Conservation (phyloP, 225 moss, liverwort and hornwort genomes). For the Takakia lepidozioides region DNA sequence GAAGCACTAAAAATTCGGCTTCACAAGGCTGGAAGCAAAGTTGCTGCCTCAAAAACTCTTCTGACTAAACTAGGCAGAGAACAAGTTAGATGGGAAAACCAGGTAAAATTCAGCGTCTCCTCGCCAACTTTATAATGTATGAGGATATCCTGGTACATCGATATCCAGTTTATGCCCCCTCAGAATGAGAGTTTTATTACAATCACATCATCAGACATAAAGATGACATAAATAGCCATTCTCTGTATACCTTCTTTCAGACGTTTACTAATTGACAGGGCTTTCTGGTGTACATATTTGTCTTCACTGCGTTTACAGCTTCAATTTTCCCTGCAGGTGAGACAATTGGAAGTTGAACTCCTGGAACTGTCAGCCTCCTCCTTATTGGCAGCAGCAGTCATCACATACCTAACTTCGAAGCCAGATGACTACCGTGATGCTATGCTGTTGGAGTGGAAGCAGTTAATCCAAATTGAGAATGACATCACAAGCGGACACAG, state of each 20-base stretch:
- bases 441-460: conserved; percentile 17
- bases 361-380: conserved; percentile 13
- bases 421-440: conserved; percentile 20
- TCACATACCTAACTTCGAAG: conserved; percentile 16
- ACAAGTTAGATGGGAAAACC: conserved; percentile 14
- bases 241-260: too few species aligned
- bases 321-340: conserved; percentile 11
- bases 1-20: conserved; percentile 22
- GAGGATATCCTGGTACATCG: too few species aligned
- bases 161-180: too few species aligned
- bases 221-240: too few species aligned
- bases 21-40: conserved; percentile 9
- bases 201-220: too few species aligned
- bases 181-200: too few species aligned
- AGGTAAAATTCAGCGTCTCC: too few species aligned
- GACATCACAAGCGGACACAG: neutral
- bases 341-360: conserved; percentile 15
- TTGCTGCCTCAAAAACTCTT: conserved; percentile 13
- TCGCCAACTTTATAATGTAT: too few species aligned
- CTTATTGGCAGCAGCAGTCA: conserved; percentile 23
- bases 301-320: too few species aligned
- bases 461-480: conserved; percentile 1
- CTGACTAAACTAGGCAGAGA: conserved; percentile 18
- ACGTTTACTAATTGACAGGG: too few species aligned
- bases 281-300: too few species aligned